Base-by-base conservation (phyloP, 306 rosid species). In the Dryas octopetala region DNA sequence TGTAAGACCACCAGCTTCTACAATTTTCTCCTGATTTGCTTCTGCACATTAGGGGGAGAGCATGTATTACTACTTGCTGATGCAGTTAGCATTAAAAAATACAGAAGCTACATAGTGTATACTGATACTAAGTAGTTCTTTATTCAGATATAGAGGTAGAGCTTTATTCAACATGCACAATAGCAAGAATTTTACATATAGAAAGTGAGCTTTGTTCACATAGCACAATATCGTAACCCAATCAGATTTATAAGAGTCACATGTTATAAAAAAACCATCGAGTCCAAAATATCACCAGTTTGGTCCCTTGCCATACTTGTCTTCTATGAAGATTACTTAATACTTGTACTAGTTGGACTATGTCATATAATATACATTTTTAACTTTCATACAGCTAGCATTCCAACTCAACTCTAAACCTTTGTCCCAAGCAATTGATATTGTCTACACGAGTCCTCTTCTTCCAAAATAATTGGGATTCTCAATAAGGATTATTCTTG, bases 11-110 rank as follows among this genome's bases (percentile, higher is more conserved):
- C 99, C 99, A 15, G 96, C 99, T 81, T 92, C 87, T n/a, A 96
- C 99, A 78, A 96, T 96, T 88, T 89, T 96, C 82, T 91, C 92
- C 79, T 96, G 99, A 84, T 96, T 96, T 78, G 93, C 82, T 84
- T 96, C 99, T 96, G 84, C 73, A 66, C 52, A 76, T 78, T 80
- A 74, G 12, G 70, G 73, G 50, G 75, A 70, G 45, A 59, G 66
- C 46, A 59, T 52, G 38, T 47, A 73, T 87, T 69, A 82, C 62
- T 53, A 53, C 73, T 50, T 61, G 75, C 4, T 46, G 23, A 58
- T 71, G 67, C 68, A 64, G 80, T 41, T 76, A 44, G 13, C 7
- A 46, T 54, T 53, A 40, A 50, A 32, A 53, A 55, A 70, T 64
- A 62, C 26, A 26, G 49, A 51, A 52, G 41, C 76, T 46, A 71